Base-by-base conservation (phyloP, 345 rosid genomes). In the Eucalyptus cloeziana region DNA sequence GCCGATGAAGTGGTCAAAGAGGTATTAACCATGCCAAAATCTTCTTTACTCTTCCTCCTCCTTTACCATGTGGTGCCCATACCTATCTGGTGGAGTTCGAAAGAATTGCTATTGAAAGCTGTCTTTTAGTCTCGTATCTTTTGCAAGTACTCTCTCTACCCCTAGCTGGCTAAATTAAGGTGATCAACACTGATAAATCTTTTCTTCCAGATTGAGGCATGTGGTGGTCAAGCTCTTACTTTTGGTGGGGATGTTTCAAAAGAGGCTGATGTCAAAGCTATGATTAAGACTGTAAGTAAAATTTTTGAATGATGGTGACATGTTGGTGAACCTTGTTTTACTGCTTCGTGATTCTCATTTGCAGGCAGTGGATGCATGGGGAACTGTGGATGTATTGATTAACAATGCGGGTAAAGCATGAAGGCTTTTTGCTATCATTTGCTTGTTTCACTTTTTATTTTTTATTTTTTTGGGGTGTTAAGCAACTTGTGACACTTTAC, bases 241-340 rank as follows among this genome's bases (percentile, higher is more conserved):
- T 97, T 96, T 89, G 98, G 99, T 16, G 99, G 99, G 85, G 99
- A 98, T 92, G 99, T 98, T 88, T 97, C 99, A 4, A 95, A 97
- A 92, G 96, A 95, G 89, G 98, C 91, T 88, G 99, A 98, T 91
- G 99, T 96, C 54, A 98, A 94, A 86, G 92, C 98, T 22, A 98
- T 98, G 99, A 95, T 98, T 85, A 96, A 98, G 95, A 91, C 99
- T 71, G 99, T 98, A 89, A 94, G 98, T 37, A 9, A 76, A 76
- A 17, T 33, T 76, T 76, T 40, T 10, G 27, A 40, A 37, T 10
- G 83, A 40, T 30, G 58, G 86, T 85, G n/a, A 62, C 60, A 79
- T 51, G 51, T 49, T 5, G 86, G 43, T 3, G 9, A 45, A 85
- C 64, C 71, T 90, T 27, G 76, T 86, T 21, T 37, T 10, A 76